These are phyloP conservation scores for Suillus bovinus DNA, from an alignment of 768 basidiomycete genomes.

Conservation along the genomic window DNA sequence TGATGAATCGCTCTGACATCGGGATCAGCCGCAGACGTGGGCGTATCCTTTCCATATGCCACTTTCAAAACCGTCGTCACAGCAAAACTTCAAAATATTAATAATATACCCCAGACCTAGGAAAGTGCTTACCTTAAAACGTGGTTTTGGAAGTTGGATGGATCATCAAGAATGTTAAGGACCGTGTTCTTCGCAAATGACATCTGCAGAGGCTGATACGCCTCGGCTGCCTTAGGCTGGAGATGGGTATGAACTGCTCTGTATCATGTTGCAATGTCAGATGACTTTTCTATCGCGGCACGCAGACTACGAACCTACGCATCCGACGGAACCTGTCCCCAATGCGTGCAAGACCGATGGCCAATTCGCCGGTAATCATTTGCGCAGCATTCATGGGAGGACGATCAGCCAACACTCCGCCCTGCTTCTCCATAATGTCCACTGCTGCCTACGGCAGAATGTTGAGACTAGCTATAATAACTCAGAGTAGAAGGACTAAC, in stretches of 20 bases:
- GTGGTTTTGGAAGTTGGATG: neutral
- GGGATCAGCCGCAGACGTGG: neutral
- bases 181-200: neutral
- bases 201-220: neutral
- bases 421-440: slow-evolving; percentile 59
- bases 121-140: neutral
- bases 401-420: slow-evolving; percentile 29
- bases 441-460: slow-evolving; percentile 18
- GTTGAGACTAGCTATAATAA: neutral
- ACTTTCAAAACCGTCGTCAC: too few species aligned
- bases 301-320: neutral
- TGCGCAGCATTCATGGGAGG: neutral
- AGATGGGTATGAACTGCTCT: neutral
- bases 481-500: neutral
- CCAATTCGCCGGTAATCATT: neutral
- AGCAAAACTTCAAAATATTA: too few species aligned
- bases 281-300: neutral
- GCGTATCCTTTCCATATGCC: neutral
- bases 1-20: neutral
- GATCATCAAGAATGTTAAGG: neutral
- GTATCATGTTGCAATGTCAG: neutral
- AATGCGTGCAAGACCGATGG: neutral
- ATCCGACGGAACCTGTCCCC: neutral
- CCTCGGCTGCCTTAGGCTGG: neutral
- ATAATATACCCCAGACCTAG: too few species aligned